phyloP scores from a whole-genome alignment of 2,329 filamentous ascomycete species.

The Orbilia oligospora region DNA sequence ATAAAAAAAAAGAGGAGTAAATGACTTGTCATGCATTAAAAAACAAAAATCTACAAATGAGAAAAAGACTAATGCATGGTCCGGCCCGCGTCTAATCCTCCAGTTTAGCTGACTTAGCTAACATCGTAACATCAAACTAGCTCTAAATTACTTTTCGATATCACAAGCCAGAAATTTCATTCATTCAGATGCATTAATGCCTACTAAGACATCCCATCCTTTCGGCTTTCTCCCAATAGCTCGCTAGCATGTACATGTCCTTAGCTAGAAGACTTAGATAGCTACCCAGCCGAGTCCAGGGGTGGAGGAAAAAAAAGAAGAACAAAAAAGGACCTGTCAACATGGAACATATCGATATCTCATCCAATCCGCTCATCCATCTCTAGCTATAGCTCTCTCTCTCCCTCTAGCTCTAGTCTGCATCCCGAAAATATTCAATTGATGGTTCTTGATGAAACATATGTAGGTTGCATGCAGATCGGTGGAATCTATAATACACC shows the following conservation, averaged over 20 bases:
- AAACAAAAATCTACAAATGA: background rate
- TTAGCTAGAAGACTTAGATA: background rate
- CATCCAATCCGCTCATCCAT: too few species aligned
- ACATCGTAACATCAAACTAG: too few species aligned
- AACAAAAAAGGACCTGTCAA: too few species aligned
- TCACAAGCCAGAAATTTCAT: constrained; percentile 23
- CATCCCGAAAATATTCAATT: background rate
- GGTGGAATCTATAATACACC: background rate
- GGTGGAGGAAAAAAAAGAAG: too few species aligned
- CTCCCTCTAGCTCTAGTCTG: too few species aligned
- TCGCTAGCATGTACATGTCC: too few species aligned
- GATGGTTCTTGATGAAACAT: background rate
- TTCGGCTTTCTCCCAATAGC: background rate
- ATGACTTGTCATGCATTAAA: constrained; percentile 50
- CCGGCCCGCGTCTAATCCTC: constrained; percentile 15
- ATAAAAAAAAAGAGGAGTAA: constrained; percentile 15
- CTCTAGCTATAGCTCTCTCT: too few species aligned
- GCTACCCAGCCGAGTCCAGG: background rate
- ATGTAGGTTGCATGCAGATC: background rate
- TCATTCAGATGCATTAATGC: too few species aligned
- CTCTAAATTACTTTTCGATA: background rate
- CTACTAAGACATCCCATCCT: background rate
- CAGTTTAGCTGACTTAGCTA: too few species aligned
- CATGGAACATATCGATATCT: constrained; percentile 12
- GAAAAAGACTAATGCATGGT: constrained; percentile 43